Conservation (phyloP, 805 yeast genomes). For the Starmerella asiatica region DNA sequence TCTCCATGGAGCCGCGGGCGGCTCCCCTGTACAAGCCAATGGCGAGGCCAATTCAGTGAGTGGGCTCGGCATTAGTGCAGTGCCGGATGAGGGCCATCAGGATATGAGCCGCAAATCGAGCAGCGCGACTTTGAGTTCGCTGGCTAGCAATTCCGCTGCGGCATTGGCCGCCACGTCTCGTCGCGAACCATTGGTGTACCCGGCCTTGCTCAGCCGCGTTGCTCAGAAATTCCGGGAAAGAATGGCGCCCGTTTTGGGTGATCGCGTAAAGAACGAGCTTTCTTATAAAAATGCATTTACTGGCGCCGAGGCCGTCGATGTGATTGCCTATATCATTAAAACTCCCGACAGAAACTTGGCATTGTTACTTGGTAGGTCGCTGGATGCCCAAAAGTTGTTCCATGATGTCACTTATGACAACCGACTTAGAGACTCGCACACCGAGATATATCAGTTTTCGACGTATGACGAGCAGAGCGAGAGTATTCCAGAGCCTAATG, state of each 20-base stretch:
- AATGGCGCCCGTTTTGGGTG: slow-evolving; percentile 43
- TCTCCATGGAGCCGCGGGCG: neutral
- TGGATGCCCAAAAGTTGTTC: slow-evolving; percentile 87
- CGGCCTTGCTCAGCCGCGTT: slow-evolving; percentile 77
- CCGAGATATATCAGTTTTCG: slow-evolving; percentile 72
- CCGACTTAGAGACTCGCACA: slow-evolving; percentile 71
- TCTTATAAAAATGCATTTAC: slow-evolving; percentile 87
- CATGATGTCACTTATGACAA: slow-evolving; percentile 95
- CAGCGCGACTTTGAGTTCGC: slow-evolving; percentile 17
- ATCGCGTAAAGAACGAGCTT: slow-evolving; percentile 78
- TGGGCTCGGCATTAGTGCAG: neutral
- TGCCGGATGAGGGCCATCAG: slow-evolving; percentile 2
- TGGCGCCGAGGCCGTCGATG: slow-evolving; percentile 86
- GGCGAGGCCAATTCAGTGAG: neutral
- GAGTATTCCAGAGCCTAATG: slow-evolving; percentile 41
- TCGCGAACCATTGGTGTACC: slow-evolving; percentile 62
- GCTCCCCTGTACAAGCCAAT: too few species aligned
- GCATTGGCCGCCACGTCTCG: slow-evolving; percentile 34
- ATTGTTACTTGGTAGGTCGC: slow-evolving; percentile 69
- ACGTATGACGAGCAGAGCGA: slow-evolving; percentile 16
- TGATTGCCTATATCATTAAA: slow-evolving; percentile 69
- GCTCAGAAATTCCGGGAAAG: slow-evolving; percentile 63
- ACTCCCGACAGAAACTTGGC: slow-evolving; percentile 90
- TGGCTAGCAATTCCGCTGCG: slow-evolving; percentile 27
- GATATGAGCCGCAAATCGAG: slow-evolving; percentile 19